Evolutionary conservation across 2,329 filamentous ascomycete genomes (phyloP), one percentile per base, ranked within the genome.

Genomic region (Talaromyces sp.): DNA sequence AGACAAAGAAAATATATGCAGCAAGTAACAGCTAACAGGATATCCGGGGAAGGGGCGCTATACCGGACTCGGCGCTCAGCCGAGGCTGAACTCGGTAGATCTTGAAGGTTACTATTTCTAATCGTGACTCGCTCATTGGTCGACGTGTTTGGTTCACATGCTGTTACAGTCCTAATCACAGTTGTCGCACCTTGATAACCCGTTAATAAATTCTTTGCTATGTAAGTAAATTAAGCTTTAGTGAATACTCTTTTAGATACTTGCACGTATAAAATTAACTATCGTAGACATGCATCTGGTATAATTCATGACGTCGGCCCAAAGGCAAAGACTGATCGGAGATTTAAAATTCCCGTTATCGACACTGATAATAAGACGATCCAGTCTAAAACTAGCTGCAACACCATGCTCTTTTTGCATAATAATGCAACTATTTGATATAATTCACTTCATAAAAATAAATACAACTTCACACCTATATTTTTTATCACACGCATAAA

Each of bases 11-110:
- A 31, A 6, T 31, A 22, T 16, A 27, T 8, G 5, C 8, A 56
- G 16, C n/a, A 56, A 14, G n/a, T 19, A 24, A 14, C 19, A 57
- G 16, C 19, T 24, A 37, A 35, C 50, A 19, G n/a, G 62, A 45
- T 50, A n/a, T 47, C 43, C 41, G 33, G 39, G 24, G 54, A 59
- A 27, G 22, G 14, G 7, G 54, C 52, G 31, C 43, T 37, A 47
- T 64, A 37, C 33, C 62, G 13, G 13, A 37, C n/a, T 39, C 11
- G 49, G 41, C 62, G 27, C 33, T 41, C 19, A 64, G 35, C 62
- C 62, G 62, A 64, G 62, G 62, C 54, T 58, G 31, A 58, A 35
- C 24, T 59, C 56, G 56, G 56, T 33, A 41, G 37, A 41, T 24
- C 24, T 31, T 31, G 7, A 31, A 27, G 27, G 27, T 27, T 6